Evolutionary conservation across 2,329 filamentous ascomycete genomes (phyloP).

Genomic region (Diplodia intermedia): DNA sequence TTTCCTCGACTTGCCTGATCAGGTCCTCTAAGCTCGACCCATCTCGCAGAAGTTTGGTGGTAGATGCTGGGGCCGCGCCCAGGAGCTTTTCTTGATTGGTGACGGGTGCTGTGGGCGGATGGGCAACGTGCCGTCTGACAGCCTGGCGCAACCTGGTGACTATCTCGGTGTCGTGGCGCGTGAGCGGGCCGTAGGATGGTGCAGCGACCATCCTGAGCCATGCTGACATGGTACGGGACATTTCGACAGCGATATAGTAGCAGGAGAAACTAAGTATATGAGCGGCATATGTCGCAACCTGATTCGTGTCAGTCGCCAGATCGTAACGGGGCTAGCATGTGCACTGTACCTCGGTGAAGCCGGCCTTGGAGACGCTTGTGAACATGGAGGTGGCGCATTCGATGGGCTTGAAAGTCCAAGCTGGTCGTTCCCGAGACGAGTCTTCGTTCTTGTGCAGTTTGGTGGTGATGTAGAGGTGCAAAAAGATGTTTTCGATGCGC

Average conservation of each 20-base stretch:
- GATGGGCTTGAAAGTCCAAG: slow-evolving; percentile 18
- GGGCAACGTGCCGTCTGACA: slow-evolving; percentile 18
- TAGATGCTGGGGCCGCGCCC: background rate
- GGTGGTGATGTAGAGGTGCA: slow-evolving; percentile 25
- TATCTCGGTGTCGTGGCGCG: slow-evolving; percentile 19
- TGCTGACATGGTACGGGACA: background rate
- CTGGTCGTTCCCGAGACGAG: background rate
- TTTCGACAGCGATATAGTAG: slow-evolving; percentile 27
- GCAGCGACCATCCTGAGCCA: slow-evolving; percentile 10
- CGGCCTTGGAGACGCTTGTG: slow-evolving; percentile 24
- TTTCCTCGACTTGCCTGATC: slow-evolving; percentile 6
- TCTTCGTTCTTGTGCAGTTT: slow-evolving; percentile 14
- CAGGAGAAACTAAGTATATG: slow-evolving; percentile 12
- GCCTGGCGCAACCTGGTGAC: slow-evolving; percentile 19
- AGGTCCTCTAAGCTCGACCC: slow-evolving; percentile 2
- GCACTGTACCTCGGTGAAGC: slow-evolving; percentile 18
- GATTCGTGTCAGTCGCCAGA: too few species aligned
- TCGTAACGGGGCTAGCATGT: too few species aligned
- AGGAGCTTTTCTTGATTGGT: slow-evolving; percentile 6
- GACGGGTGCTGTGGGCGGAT: background rate
- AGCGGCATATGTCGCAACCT: slow-evolving; percentile 27
- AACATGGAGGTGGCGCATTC: slow-evolving; percentile 12
- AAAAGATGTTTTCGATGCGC: slow-evolving; percentile 20
- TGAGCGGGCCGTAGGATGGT: slow-evolving; percentile 21
- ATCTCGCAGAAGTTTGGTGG: background rate